phyloP scores from a whole-genome alignment of 148 eudicot genomes.

The Chenopodium formosanum region DNA sequence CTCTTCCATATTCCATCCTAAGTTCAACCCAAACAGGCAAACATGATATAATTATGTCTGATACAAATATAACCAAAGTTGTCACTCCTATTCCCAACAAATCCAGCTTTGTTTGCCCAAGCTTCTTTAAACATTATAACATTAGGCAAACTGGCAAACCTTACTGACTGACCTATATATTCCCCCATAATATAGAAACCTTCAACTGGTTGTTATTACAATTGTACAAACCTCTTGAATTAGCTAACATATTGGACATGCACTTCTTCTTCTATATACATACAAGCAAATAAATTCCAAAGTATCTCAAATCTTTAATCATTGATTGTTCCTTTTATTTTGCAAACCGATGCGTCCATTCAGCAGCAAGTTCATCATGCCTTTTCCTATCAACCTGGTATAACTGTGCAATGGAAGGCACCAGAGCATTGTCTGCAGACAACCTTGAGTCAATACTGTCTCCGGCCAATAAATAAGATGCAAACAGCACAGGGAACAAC shows the following conservation, averaged over 20 bases:
- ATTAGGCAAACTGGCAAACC: neutral
- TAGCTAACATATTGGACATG: neutral
- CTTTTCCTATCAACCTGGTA: conserved; percentile 66
- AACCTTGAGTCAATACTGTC: neutral
- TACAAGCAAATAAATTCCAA: neutral
- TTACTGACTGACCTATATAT: neutral
- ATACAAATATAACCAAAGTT: neutral
- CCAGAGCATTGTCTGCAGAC: conserved; percentile 62
- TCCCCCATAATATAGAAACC: neutral
- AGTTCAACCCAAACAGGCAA: neutral
- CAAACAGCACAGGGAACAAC: neutral
- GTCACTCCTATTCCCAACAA: neutral
- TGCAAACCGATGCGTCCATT: conserved; percentile 89
- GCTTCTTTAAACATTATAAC: neutral
- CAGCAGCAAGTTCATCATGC: conserved; percentile 83
- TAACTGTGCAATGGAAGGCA: conserved; percentile 70
- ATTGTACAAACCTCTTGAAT: neutral
- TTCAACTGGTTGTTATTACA: neutral
- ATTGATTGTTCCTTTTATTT: conserved; percentile 32
- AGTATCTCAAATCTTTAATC: neutral
- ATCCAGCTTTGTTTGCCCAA: neutral
- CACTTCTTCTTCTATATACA: neutral
- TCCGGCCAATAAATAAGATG: neutral
- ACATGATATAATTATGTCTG: neutral
- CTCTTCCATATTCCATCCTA: neutral